Percentiles rank a stretch among this genome's conserved stretches.
These are phyloP conservation scores for Asterophora lycoperdoides DNA, from an alignment of 768 basidiomycete genomes.

Conservation along the genomic window DNA sequence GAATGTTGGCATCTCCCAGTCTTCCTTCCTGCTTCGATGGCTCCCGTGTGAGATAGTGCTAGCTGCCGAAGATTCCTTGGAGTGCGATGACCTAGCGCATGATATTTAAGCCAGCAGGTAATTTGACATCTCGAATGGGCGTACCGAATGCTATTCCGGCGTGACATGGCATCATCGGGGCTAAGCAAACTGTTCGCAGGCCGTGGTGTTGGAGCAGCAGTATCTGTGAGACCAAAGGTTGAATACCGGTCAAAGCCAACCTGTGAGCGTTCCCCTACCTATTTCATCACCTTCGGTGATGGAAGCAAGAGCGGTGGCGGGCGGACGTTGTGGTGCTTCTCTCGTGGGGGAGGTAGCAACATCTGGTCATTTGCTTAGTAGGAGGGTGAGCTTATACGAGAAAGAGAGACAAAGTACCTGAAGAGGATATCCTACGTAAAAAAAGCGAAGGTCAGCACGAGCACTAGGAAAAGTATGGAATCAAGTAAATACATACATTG, in stretches of 20 bases:
- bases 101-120: background rate
- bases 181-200: slow-evolving; percentile 1
- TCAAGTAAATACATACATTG: slow-evolving; percentile 29
- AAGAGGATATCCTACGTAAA: slow-evolving; percentile 8
- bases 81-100: slow-evolving; percentile 11
- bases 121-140: background rate
- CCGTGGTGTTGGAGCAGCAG: slow-evolving; percentile 8
- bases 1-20: slow-evolving; percentile 25
- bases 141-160: slow-evolving; percentile 12
- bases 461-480: background rate
- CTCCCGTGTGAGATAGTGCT: slow-evolving; percentile 12
- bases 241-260: background rate
- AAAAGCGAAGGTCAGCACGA: background rate
- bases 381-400: background rate
- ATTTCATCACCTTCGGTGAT: slow-evolving; percentile 1
- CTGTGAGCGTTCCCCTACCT: slow-evolving; percentile 4
- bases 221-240: background rate
- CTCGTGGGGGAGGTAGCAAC: background rate
- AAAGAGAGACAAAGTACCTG: slow-evolving; percentile 1
- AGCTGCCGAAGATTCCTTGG: slow-evolving; percentile 12
- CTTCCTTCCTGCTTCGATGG: slow-evolving; percentile 16
- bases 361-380: background rate
- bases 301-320: background rate
- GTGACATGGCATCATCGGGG: slow-evolving; percentile 6
- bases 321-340: background rate